phyloP scores from a whole-genome alignment of 306 rosid species.

The Casuarina equisetifolia region DNA sequence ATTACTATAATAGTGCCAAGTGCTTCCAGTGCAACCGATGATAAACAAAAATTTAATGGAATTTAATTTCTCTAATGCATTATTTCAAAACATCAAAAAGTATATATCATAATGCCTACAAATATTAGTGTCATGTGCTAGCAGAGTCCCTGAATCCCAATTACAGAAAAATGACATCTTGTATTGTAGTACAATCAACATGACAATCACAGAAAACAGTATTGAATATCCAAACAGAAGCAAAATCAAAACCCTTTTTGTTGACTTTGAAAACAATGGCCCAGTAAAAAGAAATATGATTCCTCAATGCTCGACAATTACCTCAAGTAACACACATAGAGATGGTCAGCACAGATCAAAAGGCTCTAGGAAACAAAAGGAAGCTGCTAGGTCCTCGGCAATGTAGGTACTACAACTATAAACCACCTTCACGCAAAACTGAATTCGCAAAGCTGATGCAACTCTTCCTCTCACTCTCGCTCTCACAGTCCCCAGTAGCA shows the following conservation, averaged over 20 bases:
- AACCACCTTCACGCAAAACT: constrained; percentile 29
- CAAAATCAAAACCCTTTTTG: background rate
- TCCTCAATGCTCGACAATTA: background rate
- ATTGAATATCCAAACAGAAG: background rate
- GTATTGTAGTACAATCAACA: background rate
- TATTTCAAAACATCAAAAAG: background rate
- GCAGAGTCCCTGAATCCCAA: background rate
- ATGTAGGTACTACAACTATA: constrained; percentile 3
- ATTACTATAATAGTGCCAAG: background rate
- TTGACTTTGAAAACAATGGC: background rate
- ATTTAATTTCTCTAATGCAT: background rate
- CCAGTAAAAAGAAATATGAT: background rate
- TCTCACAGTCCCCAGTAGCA: constrained; percentile 17
- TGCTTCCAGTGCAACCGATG: background rate
- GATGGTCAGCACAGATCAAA: constrained; percentile 50
- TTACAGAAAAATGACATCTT: background rate
- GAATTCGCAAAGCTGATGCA: constrained; percentile 38
- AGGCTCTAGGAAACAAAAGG: constrained; percentile 39
- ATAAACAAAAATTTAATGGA: background rate
- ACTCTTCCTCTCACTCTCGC: constrained; percentile 13
- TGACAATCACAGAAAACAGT: background rate
- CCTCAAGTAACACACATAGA: constrained; percentile 70
- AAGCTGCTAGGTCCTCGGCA: constrained; percentile 40
- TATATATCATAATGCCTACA: background rate
- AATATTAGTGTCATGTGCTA: background rate